Conservation (phyloP, 768 basidiomycete genomes). For the Clitopilus passeckerianus region DNA sequence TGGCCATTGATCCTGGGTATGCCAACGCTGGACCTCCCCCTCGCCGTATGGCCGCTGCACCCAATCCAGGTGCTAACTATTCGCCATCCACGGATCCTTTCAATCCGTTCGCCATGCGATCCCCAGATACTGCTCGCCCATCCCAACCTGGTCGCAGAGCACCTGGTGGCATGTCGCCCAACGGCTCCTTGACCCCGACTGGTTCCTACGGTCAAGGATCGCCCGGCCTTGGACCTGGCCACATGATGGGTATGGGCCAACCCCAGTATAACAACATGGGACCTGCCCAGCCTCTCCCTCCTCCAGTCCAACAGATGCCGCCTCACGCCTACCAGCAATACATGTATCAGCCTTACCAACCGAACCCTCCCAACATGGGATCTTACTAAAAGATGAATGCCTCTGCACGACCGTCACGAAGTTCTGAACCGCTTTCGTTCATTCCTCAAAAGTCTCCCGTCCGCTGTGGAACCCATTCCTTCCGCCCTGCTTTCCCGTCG, state of each 20-base stretch:
- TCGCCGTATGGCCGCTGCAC: constrained; percentile 21
- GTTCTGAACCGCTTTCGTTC: constrained; percentile 23
- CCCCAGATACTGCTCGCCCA: constrained; percentile 40
- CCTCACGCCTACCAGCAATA: constrained; percentile 74
- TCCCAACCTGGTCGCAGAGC: constrained; percentile 45
- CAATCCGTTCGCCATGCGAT: constrained; percentile 46
- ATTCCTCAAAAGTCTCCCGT: constrained; percentile 7
- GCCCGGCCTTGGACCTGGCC: constrained; percentile 51
- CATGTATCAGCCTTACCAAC: constrained; percentile 83
- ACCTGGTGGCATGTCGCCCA: constrained; percentile 37
- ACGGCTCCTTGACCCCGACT: constrained; percentile 36
- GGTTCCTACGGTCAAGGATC: constrained; percentile 53
- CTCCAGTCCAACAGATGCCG: constrained; percentile 47
- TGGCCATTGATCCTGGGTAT: constrained; percentile 67
- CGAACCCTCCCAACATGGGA: constrained; percentile 75
- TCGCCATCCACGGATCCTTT: constrained; percentile 41
- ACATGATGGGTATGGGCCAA: constrained; percentile 61
- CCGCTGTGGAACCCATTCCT: constrained; percentile 27
- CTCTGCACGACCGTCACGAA: constrained; percentile 40
- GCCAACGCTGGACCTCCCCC: constrained; percentile 20
- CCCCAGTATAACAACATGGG: constrained; percentile 58
- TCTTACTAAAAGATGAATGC: constrained; percentile 59
- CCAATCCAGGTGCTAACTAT: constrained; percentile 27
- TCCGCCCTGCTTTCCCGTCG: constrained; percentile 21
- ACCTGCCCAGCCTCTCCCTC: not conserved